phyloP scores from a whole-genome alignment of 2,329 filamentous ascomycete species.

The Sporothrix brunneoviolacea region DNA sequence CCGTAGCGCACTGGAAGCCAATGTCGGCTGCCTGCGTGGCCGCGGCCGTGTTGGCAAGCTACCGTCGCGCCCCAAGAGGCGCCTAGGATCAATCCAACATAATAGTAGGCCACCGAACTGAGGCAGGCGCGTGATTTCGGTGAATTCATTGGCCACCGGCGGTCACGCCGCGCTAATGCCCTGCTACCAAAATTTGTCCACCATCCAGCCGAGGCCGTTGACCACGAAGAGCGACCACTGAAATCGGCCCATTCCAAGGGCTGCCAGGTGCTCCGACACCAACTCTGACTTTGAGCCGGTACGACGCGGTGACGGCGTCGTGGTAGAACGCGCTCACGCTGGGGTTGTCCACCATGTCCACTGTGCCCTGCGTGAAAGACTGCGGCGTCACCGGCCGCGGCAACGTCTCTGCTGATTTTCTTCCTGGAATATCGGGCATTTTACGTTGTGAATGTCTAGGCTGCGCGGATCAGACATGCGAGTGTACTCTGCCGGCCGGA shows the following conservation, averaged over 20 bases:
- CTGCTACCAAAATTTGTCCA: constrained; percentile 37
- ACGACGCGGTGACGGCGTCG: constrained; percentile 11
- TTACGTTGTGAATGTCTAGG: too few relatives aligned
- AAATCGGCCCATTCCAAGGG: constrained; percentile 16
- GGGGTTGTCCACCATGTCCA: constrained; percentile 1
- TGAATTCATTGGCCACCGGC: constrained; percentile 30
- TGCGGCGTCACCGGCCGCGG: too few relatives aligned
- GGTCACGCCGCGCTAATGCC: constrained; percentile 30
- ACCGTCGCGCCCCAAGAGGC: constrained; percentile 40
- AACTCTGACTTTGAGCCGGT: constrained; percentile 17
- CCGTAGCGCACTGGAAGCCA: constrained; percentile 68
- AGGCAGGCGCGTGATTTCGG: constrained; percentile 20
- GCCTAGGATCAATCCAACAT: constrained; percentile 38
- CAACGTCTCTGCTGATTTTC: too few relatives aligned
- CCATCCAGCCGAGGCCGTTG: constrained; percentile 41
- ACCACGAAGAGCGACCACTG: constrained; percentile 35
- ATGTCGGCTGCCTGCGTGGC: constrained; percentile 55
- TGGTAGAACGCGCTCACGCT: constrained; percentile 8
- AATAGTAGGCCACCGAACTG: constrained; percentile 32
- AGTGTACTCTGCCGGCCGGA: too few relatives aligned
- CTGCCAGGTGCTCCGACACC: constrained; percentile 10
- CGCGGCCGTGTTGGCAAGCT: constrained; percentile 59
- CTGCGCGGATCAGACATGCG: too few relatives aligned
- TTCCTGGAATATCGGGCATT: too few relatives aligned
- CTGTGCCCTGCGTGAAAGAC: neutral